Evolutionary conservation across 768 basidiomycete genomes (phyloP), one percentile per base, ranked within the genome.

Genomic region (Cyclocybe aegerita): DNA sequence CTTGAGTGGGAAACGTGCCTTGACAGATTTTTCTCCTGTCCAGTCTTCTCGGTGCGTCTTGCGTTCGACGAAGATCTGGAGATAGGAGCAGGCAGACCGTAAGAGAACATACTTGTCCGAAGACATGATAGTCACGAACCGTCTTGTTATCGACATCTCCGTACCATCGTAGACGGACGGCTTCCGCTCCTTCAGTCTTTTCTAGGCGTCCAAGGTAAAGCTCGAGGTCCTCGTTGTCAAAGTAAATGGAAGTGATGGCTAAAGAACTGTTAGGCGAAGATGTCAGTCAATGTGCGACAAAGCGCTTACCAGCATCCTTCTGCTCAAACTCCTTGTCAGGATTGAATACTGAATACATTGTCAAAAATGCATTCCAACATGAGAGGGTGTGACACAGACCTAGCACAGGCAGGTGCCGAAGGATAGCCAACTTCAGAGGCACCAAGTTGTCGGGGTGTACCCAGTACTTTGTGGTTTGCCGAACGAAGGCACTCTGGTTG

Each of bases 381-480:
- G n/a, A n/a, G n/a, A n/a, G n/a, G n/a, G n/a, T n/a, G n/a, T n/a
- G 30, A 32, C 43, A 53, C 59, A 30, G 49, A 95, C 95, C 95
- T 38, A 99, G 76, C 1, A 99, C 97, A 17, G 97, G 97, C 4
- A 99, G 75, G 65, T 98, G 84, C 57, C 88, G 81, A 59, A 99
- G 71, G 62, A 99, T 93, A 11, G 93, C 92, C 40, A 99, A 70
- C 70, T 99, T 98, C 48, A 98, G 78, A 10, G 92, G 86, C 17
- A 98, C 88, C 35, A 97, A 80, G 64, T 98, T 98, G 66, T 98
- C 96, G 1, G 88, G 89, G 66, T 98, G 96, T 2, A 96, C 96
- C 97, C 97, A 99, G 63, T 99, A 99, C 66, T 99, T 99, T 9
- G 97, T 98, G 32, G 97, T 99, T 69, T 97, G 94, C 36, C 97